A percentile compares a stretch with the other conserved stretches of the same genome.
These are phyloP conservation scores for Candida parachauliodes DNA, from an alignment of 805 yeast species.

Conservation along the genomic window DNA sequence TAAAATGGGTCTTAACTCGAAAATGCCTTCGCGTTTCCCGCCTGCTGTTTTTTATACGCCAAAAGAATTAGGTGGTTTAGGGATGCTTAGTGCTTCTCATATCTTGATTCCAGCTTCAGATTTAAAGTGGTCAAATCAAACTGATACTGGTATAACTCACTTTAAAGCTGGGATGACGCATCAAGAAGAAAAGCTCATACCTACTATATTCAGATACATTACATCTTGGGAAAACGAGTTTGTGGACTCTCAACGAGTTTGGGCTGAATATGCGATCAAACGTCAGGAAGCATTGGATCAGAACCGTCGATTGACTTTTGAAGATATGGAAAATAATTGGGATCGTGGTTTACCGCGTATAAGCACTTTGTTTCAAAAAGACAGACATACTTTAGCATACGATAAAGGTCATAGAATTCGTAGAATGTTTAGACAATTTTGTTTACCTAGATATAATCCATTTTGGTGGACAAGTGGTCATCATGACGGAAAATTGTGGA, in stretches of 20 bases:
- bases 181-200: conserved; percentile 76
- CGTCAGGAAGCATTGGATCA: conserved; percentile 83
- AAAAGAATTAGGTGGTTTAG: conserved; percentile 94
- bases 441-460: conserved; percentile 72
- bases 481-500: conserved; percentile 97
- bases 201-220: conserved; percentile 88
- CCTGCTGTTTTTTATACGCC: conserved; percentile 99
- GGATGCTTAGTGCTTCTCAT: conserved; percentile 97
- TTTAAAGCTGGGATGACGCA: conserved; percentile 92
- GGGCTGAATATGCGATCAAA: conserved; percentile 95
- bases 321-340: conserved; percentile 93
- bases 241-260: conserved; percentile 88
- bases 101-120: conserved; percentile 93
- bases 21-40: conserved; percentile 98
- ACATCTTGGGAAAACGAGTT: conserved; percentile 97
- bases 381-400: conserved; percentile 88
- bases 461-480: conserved; percentile 95
- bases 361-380: conserved; percentile 91
- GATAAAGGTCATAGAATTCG: conserved; percentile 92
- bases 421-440: conserved; percentile 70
- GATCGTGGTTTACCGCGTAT: conserved; percentile 96
- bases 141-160: conserved; percentile 91
- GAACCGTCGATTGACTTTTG: conserved; percentile 82
- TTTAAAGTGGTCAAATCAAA: conserved; percentile 84
- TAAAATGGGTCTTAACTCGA: conserved; percentile 90